Evolutionary conservation across 1,139 yeast species (phyloP).

Genomic region (Kodamaea fungicola): DNA sequence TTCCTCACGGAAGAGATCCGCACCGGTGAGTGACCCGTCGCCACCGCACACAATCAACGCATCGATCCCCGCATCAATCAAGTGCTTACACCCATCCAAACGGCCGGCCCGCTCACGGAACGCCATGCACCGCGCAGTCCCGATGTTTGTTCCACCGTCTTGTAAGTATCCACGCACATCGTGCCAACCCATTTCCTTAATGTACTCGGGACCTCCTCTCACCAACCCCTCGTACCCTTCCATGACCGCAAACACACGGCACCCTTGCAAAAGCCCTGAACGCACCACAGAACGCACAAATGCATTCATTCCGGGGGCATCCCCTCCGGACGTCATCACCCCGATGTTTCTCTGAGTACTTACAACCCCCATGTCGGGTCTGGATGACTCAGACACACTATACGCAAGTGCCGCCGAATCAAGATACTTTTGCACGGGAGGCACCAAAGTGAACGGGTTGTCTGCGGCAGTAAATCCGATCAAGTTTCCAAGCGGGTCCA

Average conservation of each 20-base stretch:
- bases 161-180: conserved; percentile 92
- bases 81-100: conserved; percentile 73
- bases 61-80: conserved; percentile 86
- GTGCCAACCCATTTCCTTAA: conserved; percentile 81
- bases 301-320: conserved; percentile 98
- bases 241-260: conserved; percentile 89
- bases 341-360: conserved; percentile 57
- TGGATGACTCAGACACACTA: conserved; percentile 14
- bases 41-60: conserved; percentile 98
- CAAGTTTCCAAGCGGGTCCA: conserved; percentile 66
- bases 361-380: conserved; percentile 10
- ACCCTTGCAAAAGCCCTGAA: conserved; percentile 82
- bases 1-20: conserved; percentile 87
- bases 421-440: conserved; percentile 30
- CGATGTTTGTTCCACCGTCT: conserved; percentile 92
- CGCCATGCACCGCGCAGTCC: conserved; percentile 89
- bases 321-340: conserved; percentile 98
- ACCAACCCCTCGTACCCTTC: conserved; percentile 97
- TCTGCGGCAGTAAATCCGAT: conserved; percentile 62
- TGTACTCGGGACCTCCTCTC: conserved; percentile 66
- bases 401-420: conserved; percentile 11
- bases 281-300: conserved; percentile 93
- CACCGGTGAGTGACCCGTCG: conserved; percentile 97
- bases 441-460: conserved; percentile 55
- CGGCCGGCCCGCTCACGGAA: conserved; percentile 86